phyloP scores from a whole-genome alignment of 1,284 basidiomycete genomes.

The Ustilago loliicola region DNA sequence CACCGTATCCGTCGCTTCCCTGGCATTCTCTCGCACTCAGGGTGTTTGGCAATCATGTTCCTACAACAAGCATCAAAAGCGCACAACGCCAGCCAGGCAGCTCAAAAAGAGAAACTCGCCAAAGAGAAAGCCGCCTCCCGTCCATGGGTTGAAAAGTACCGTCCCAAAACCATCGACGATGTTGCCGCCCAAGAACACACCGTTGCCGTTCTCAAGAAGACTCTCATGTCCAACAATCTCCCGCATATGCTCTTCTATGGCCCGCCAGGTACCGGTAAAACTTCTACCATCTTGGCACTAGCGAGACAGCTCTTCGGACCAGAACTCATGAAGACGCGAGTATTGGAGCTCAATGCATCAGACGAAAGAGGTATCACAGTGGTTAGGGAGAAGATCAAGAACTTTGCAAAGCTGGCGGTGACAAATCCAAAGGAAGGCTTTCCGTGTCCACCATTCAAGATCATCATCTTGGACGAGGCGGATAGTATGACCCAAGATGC shows the following conservation, averaged over 20 bases:
- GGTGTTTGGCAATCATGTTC: conserved; percentile 24
- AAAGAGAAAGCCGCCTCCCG: conserved; percentile 74
- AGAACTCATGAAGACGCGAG: conserved; percentile 91
- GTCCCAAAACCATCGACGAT: conserved; percentile 97
- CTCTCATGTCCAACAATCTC: conserved; percentile 90
- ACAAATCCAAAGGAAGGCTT: conserved; percentile 73
- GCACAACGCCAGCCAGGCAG: conserved; percentile 35
- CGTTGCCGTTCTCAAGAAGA: conserved; percentile 89
- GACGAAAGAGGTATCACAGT: conserved; percentile 97
- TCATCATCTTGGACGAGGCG: conserved; percentile 98
- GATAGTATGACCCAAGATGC: conserved; percentile 99
- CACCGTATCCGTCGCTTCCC: conserved; percentile 3
- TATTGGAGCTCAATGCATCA: conserved; percentile 98
- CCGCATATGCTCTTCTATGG: conserved; percentile 99
- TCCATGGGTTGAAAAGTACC: conserved; percentile 99
- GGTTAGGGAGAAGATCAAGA: conserved; percentile 98
- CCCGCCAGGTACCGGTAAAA: conserved; percentile 98
- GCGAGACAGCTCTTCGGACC: conserved; percentile 95
- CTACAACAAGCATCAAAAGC: conserved; percentile 47
- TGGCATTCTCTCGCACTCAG: neutral
- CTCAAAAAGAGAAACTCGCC: conserved; percentile 49
- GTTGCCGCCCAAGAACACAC: conserved; percentile 97
- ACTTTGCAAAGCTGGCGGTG: conserved; percentile 82
- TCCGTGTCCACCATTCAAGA: conserved; percentile 98
- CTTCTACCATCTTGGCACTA: conserved; percentile 95